Evolutionary conservation across 2,329 filamentous ascomycete species (phyloP).

Genomic region (Fusarium bactridioides): DNA sequence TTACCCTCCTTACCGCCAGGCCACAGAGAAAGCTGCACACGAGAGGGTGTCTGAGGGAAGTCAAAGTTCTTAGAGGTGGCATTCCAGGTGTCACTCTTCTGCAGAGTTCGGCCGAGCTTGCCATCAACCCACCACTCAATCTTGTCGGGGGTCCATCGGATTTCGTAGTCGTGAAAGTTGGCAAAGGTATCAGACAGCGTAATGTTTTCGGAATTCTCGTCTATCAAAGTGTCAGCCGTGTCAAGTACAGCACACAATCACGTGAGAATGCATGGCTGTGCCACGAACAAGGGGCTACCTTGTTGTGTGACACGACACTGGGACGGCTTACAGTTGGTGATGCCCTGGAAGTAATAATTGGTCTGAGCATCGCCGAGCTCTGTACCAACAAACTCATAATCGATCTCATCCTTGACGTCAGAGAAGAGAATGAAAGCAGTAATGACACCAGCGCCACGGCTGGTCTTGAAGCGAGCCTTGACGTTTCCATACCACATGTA

Average conservation of each 20-base stretch:
- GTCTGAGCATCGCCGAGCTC: slow-evolving; percentile 83
- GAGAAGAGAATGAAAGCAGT: slow-evolving; percentile 95
- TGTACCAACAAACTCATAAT: slow-evolving; percentile 91
- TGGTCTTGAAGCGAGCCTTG: slow-evolving; percentile 83
- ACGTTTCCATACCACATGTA: slow-evolving; percentile 99
- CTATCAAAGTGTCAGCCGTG: slow-evolving; percentile 53
- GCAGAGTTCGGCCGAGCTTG: slow-evolving; percentile 74
- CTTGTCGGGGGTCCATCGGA: slow-evolving; percentile 88
- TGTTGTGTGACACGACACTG: neutral
- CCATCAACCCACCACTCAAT: slow-evolving; percentile 91
- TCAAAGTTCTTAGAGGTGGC: slow-evolving; percentile 79
- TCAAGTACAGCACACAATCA: neutral
- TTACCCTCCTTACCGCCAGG: slow-evolving; percentile 85
- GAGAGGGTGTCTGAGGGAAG: slow-evolving; percentile 90
- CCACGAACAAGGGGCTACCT: slow-evolving; percentile 3
- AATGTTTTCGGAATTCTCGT: slow-evolving; percentile 78
- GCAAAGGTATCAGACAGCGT: slow-evolving; percentile 74
- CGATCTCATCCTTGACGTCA: slow-evolving; percentile 97
- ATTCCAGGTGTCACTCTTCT: slow-evolving; percentile 87
- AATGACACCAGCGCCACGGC: slow-evolving; percentile 87
- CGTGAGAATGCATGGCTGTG: slow-evolving; percentile 1
- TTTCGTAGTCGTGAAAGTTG: slow-evolving; percentile 88
- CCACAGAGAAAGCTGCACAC: slow-evolving; percentile 95
- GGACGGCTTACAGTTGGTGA: slow-evolving; percentile 78
- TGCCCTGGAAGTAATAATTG: slow-evolving; percentile 97